These are phyloP conservation scores for Stylonectria norvegica DNA, from an alignment of 2,329 filamentous ascomycete species.

Conservation along the genomic window DNA sequence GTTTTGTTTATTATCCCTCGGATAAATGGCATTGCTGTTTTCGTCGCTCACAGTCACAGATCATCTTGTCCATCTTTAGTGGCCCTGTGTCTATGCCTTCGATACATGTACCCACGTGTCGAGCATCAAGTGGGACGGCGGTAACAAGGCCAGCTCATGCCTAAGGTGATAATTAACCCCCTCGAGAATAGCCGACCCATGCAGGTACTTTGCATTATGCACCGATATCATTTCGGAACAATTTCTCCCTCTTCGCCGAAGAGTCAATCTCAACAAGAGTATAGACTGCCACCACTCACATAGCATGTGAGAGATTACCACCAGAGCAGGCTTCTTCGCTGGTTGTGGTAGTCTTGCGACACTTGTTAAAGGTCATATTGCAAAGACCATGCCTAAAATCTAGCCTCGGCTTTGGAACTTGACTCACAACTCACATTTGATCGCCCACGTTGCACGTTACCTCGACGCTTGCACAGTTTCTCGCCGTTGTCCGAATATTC, in stretches of 20 bases:
- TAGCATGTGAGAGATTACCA: neutral
- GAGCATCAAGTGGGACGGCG: constrained; percentile 12
- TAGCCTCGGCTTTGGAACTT: neutral
- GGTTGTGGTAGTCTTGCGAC: neutral
- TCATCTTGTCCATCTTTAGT: neutral
- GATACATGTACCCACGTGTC: constrained; percentile 12
- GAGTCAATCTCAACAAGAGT: neutral
- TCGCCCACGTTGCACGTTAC: too few species aligned
- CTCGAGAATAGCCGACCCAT: constrained; percentile 1
- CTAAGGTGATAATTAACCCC: constrained; percentile 2
- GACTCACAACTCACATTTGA: neutral
- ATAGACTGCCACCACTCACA: neutral
- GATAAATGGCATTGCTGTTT: too few species aligned
- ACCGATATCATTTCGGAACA: neutral
- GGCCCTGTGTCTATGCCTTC: neutral
- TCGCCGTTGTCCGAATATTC: neutral
- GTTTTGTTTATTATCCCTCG: too few species aligned
- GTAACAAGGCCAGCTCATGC: constrained; percentile 4
- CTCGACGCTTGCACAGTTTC: neutral
- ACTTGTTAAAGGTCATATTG: neutral
- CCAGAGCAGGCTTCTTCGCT: neutral
- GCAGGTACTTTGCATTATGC: neutral
- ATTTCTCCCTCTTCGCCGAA: neutral
- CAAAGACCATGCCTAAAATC: neutral
- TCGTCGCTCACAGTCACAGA: neutral